These are phyloP conservation scores for Abrus pulchellus DNA, from an alignment of 306 rosid species.

Conservation along the genomic window DNA sequence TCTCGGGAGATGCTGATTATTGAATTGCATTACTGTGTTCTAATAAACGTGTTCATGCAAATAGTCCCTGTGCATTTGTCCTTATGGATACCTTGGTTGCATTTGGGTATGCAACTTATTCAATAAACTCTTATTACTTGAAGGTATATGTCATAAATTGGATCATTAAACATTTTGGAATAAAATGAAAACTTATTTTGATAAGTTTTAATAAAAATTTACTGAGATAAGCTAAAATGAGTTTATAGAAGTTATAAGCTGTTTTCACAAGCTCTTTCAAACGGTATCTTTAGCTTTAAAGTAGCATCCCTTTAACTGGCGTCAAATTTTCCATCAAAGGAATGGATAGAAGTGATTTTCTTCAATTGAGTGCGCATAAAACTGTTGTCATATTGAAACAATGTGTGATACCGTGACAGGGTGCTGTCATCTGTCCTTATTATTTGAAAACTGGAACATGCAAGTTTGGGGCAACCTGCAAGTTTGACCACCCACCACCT, in stretches of 20 bases:
- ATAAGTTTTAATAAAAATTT: too few species aligned
- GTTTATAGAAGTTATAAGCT: too few species aligned
- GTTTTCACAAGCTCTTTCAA: too few species aligned
- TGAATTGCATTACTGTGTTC: slow-evolving; percentile 21
- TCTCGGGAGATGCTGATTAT: slow-evolving; percentile 28
- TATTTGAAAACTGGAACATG: slow-evolving; percentile 94
- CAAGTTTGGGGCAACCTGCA: slow-evolving; percentile 91
- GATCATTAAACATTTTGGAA: too few species aligned
- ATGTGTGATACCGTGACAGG: slow-evolving; percentile 62
- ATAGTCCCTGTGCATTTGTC: slow-evolving; percentile 14
- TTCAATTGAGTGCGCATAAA: slow-evolving; percentile 2
- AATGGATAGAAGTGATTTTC: slow-evolving; percentile 20
- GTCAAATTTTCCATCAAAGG: slow-evolving; percentile 6
- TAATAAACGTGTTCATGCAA: not conserved
- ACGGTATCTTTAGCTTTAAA: not conserved
- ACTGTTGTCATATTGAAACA: slow-evolving; percentile 14
- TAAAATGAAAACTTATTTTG: too few species aligned
- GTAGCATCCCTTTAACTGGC: slow-evolving; percentile 6
- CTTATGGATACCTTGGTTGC: not conserved
- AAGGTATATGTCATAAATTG: too few species aligned
- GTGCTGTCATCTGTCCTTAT: slow-evolving; percentile 79
- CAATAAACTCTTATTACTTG: too few species aligned
- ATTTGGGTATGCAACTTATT: too few species aligned
- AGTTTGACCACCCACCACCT: slow-evolving; percentile 98
- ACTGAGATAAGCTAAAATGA: too few species aligned